phyloP scores from a whole-genome alignment of 352 stramenopile species.

The Pythium sp. region DNA sequence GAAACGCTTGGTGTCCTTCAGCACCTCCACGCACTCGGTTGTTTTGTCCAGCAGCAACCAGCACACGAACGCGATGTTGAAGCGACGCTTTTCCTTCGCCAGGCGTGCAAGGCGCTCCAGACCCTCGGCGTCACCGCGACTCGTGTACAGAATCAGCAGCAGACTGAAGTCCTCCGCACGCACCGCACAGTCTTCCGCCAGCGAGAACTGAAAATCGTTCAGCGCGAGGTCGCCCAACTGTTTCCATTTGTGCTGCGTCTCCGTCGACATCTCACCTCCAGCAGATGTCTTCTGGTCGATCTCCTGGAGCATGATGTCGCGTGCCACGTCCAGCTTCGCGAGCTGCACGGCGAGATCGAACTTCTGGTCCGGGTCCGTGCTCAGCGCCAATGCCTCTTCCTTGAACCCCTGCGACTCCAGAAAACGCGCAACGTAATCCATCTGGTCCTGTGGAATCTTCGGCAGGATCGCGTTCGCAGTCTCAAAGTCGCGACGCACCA shows the following conservation, averaged over 20 bases:
- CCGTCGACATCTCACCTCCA: slow-evolving; percentile 89
- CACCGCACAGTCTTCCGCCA: slow-evolving; percentile 94
- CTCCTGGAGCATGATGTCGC: slow-evolving; percentile 92
- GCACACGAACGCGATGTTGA: slow-evolving; percentile 97
- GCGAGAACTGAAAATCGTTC: slow-evolving; percentile 90
- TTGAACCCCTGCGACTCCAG: slow-evolving; percentile 99
- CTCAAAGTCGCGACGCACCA: slow-evolving; percentile 98
- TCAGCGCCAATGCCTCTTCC: slow-evolving; percentile 94
- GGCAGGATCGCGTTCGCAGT: slow-evolving; percentile 96
- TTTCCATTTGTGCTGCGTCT: slow-evolving; percentile 98
- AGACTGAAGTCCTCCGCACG: slow-evolving; percentile 96
- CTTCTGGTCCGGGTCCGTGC: slow-evolving; percentile 95
- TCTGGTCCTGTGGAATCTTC: slow-evolving; percentile 89
- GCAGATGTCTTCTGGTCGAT: slow-evolving; percentile 53
- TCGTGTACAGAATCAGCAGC: slow-evolving; percentile 97
- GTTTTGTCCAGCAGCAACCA: slow-evolving; percentile 94
- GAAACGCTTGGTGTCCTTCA: slow-evolving; percentile 94
- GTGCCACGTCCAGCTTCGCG: slow-evolving; percentile 93
- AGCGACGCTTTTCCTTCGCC: slow-evolving; percentile 85
- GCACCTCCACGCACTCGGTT: slow-evolving; percentile 94
- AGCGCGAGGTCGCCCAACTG: slow-evolving; percentile 94
- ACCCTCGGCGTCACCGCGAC: slow-evolving; percentile 91
- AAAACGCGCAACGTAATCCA: slow-evolving; percentile 90
- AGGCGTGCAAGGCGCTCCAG: slow-evolving; percentile 88
- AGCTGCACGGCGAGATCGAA: slow-evolving; percentile 98